Evolutionary conservation across 2,329 filamentous ascomycete genomes (phyloP).

Genomic region (Fusarium bulbicola): DNA sequence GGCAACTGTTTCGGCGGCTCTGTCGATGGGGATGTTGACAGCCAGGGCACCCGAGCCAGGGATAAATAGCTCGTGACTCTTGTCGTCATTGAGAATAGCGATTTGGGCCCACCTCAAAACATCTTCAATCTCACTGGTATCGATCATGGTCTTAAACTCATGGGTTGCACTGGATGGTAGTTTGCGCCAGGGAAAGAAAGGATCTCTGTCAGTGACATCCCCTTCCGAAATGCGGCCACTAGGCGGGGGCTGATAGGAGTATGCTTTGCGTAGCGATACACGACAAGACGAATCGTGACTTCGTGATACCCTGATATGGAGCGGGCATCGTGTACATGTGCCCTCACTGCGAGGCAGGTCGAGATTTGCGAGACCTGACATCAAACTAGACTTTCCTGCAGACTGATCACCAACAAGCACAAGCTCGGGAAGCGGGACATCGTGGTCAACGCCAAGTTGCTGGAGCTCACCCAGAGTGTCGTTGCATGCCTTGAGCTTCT

Average conservation of each 20-base stretch:
- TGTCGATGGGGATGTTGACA: conserved; percentile 47
- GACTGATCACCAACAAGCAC: conserved; percentile 87
- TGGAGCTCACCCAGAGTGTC: conserved; percentile 74
- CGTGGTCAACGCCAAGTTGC: conserved; percentile 75
- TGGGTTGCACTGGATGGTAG: conserved; percentile 55
- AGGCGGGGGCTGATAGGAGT: conserved; percentile 59
- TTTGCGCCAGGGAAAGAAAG: conserved; percentile 73
- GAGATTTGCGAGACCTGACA: conserved; percentile 74
- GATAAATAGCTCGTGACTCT: conserved; percentile 61
- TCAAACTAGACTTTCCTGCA: conserved; percentile 79
- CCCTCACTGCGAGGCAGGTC: conserved; percentile 75
- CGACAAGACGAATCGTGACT: conserved; percentile 72
- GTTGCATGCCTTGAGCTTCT: conserved; percentile 71
- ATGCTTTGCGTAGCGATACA: conserved; percentile 73
- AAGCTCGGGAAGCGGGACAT: conserved; percentile 78
- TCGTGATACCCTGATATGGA: conserved; percentile 77
- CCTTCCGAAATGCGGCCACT: conserved; percentile 53
- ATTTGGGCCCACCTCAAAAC: conserved; percentile 79
- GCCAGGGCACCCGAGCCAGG: conserved; percentile 57
- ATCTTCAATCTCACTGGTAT: conserved; percentile 71
- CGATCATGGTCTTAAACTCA: conserved; percentile 71
- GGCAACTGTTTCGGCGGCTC: conserved; percentile 55
- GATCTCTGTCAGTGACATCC: conserved; percentile 59
- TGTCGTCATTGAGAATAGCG: conserved; percentile 75
- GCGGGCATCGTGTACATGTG: conserved; percentile 82